phyloP scores from a whole-genome alignment of 2,329 filamentous ascomycete genomes.

The Clarireedia hainanense region DNA sequence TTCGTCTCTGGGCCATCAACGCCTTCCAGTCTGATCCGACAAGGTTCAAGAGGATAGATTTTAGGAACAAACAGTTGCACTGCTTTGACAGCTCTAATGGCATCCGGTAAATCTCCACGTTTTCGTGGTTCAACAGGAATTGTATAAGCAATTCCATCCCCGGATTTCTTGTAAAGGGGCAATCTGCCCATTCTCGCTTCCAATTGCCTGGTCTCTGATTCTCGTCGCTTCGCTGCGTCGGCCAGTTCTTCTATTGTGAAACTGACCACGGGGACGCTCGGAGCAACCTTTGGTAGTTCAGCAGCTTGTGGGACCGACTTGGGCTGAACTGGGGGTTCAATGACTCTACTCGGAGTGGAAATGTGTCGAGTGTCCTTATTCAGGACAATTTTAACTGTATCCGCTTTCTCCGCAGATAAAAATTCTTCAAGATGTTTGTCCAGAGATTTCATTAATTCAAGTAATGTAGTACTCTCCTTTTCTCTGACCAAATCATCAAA shows the following conservation, averaged over 20 bases:
- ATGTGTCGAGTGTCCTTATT: slow-evolving; percentile 30
- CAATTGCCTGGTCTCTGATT: slow-evolving; percentile 61
- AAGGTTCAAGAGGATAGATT: slow-evolving; percentile 63
- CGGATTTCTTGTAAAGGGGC: slow-evolving; percentile 57
- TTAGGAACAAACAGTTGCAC: slow-evolving; percentile 62
- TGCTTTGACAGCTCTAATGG: slow-evolving; percentile 53
- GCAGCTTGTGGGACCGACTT: slow-evolving; percentile 3
- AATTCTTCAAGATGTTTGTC: slow-evolving; percentile 66
- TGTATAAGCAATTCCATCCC: slow-evolving; percentile 62
- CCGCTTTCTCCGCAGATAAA: slow-evolving; percentile 60
- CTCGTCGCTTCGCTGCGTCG: slow-evolving; percentile 54
- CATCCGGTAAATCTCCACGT: slow-evolving; percentile 49
- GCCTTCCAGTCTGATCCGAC: slow-evolving; percentile 58
- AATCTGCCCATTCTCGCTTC: slow-evolving; percentile 66
- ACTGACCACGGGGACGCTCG: slow-evolving; percentile 13
- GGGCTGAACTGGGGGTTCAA: not conserved
- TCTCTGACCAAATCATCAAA: slow-evolving; percentile 58
- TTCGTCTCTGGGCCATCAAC: slow-evolving; percentile 52
- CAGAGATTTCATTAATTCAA: slow-evolving; percentile 59
- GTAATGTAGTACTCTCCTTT: slow-evolving; percentile 48
- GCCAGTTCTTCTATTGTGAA: slow-evolving; percentile 53
- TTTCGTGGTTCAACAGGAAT: slow-evolving; percentile 62
- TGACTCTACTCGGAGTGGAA: slow-evolving; percentile 18
- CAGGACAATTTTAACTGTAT: slow-evolving; percentile 56
- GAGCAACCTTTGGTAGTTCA: slow-evolving; percentile 4